Percentiles rank a stretch among this genome's conserved stretches.
phyloP scores from a whole-genome alignment of 305 asterid genomes.

The Fraxinus floribunda region DNA sequence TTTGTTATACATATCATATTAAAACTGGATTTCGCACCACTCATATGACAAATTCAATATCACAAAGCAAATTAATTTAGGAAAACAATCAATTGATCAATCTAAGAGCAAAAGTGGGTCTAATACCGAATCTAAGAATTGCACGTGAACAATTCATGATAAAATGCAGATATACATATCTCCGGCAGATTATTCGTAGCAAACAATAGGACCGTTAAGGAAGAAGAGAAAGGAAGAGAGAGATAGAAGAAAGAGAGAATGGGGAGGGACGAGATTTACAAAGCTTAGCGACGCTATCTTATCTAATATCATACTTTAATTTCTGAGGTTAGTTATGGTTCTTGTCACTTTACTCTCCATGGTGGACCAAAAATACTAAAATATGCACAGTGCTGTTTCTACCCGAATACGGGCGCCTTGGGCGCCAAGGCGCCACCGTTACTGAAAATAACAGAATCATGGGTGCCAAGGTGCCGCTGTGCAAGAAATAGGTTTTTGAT shows the following conservation, averaged over 20 bases:
- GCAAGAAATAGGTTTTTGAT: too few relatives aligned
- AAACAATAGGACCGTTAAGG: neutral
- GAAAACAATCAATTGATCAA: neutral
- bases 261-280: neutral
- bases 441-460: too few relatives aligned
- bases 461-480: too few relatives aligned
- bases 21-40: neutral
- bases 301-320: too few relatives aligned
- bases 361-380: too few relatives aligned
- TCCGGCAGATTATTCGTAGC: neutral
- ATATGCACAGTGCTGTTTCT: too few relatives aligned
- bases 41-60: neutral
- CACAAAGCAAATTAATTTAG: neutral
- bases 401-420: too few relatives aligned
- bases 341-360: too few relatives aligned
- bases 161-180: neutral
- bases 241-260: neutral
- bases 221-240: neutral
- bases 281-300: neutral
- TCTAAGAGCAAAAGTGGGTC: neutral
- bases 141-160: neutral
- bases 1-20: neutral
- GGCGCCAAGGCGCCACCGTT: too few relatives aligned
- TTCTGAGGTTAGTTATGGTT: too few relatives aligned
- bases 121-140: too few relatives aligned